Evolutionary conservation across 768 basidiomycete species (phyloP).

Genomic region (Candolleomyces aberdarensis): DNA sequence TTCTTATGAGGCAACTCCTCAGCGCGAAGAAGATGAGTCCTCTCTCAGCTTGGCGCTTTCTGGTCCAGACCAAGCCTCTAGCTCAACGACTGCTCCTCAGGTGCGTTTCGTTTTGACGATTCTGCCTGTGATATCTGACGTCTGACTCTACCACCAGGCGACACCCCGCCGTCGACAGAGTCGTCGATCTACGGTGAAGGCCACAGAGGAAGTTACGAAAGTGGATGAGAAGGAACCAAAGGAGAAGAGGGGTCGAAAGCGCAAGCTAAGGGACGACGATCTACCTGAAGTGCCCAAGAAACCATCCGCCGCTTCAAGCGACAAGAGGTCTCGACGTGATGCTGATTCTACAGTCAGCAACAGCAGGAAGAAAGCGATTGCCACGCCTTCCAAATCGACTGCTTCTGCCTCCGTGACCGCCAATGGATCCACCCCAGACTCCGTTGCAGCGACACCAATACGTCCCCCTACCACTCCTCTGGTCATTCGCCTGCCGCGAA

Average conservation of each 20-base stretch:
- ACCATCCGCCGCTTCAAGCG: constrained; percentile 1
- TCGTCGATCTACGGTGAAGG: constrained; percentile 17
- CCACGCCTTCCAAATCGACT: constrained; percentile 27
- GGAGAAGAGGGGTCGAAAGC: constrained; percentile 37
- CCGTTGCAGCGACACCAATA: constrained; percentile 18
- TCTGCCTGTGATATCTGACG: neutral
- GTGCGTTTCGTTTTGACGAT: constrained; percentile 13
- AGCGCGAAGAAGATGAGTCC: constrained; percentile 37
- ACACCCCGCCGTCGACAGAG: constrained; percentile 17
- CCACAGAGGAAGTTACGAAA: constrained; percentile 9
- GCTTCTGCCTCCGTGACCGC: constrained; percentile 11
- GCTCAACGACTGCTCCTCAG: constrained; percentile 20
- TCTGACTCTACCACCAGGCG: constrained; percentile 10
- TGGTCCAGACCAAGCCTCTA: constrained; percentile 11
- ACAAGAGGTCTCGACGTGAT: constrained; percentile 2
- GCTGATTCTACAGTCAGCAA: neutral
- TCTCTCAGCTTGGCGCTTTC: constrained; percentile 7
- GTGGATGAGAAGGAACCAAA: constrained; percentile 32
- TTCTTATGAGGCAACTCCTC: constrained; percentile 2
- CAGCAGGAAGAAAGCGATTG: constrained; percentile 24
- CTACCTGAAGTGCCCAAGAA: constrained; percentile 6
- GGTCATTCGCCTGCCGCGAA: constrained; percentile 54
- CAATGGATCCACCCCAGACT: constrained; percentile 10
- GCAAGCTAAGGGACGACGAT: constrained; percentile 45
- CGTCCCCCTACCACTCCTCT: constrained; percentile 39